phyloP scores from a whole-genome alignment of 2,329 filamentous ascomycete genomes.

The Fulvia fulva region DNA sequence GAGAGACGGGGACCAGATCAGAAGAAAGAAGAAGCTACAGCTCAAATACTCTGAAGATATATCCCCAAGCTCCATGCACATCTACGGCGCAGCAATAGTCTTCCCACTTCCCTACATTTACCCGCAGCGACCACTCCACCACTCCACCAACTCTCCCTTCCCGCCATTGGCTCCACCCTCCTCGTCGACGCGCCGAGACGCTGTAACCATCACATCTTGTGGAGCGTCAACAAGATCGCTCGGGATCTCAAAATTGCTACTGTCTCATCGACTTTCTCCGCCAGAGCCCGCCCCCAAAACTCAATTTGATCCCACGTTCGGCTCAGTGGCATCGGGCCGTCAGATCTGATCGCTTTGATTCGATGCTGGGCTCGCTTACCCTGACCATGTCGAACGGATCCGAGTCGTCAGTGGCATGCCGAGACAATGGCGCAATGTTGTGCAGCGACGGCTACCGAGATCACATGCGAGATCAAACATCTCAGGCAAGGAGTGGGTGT shows the following conservation, averaged over 20 bases:
- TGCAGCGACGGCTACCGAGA: not conserved
- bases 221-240: not conserved
- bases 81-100: no score
- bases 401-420: not conserved
- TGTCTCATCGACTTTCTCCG: not conserved
- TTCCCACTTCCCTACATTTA: not conserved
- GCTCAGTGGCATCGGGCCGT: not conserved
- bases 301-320: not conserved
- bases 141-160: not conserved
- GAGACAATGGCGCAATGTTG: conserved; percentile 1
- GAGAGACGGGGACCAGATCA: no score
- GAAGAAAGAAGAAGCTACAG: no score
- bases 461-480: not conserved
- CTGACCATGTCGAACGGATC: not conserved
- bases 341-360: not conserved
- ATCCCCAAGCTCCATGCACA: no score
- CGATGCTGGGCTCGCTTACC: not conserved
- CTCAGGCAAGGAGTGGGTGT: not conserved
- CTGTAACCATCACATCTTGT: not conserved
- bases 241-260: not conserved
- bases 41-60: no score
- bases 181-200: not conserved
- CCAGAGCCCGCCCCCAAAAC: no score
- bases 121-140: not conserved
- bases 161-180: not conserved